A percentile compares a stretch with the other conserved stretches of the same genome.
Conservation (phyloP, 2,329 filamentous ascomycete genomes). For the Exophiala sp. region DNA sequence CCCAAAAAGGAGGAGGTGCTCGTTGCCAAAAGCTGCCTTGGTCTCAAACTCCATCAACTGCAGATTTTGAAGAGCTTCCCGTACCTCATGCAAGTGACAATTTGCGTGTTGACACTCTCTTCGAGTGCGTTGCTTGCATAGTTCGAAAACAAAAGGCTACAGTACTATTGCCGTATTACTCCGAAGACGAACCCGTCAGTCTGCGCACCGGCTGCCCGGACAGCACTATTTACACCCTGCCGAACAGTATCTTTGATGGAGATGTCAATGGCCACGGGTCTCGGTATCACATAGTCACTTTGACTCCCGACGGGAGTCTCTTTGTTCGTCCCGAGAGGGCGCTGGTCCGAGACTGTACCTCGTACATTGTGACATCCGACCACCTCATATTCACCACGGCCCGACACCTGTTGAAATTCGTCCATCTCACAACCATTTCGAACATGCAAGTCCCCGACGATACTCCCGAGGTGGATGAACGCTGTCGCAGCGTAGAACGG, state of each 20-base stretch:
- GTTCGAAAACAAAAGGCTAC: slow-evolving; percentile 8
- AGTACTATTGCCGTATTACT: background rate
- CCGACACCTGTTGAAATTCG: slow-evolving; percentile 89
- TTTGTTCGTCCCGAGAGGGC: slow-evolving; percentile 68
- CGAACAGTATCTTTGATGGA: background rate
- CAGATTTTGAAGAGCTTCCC: slow-evolving; percentile 5
- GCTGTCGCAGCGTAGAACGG: slow-evolving; percentile 87
- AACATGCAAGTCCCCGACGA: slow-evolving; percentile 68
- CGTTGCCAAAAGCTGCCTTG: slow-evolving; percentile 26
- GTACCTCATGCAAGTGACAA: slow-evolving; percentile 6
- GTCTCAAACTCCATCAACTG: background rate
- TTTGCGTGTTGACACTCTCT: slow-evolving; percentile 17
- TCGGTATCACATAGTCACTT: slow-evolving; percentile 46
- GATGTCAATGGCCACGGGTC: slow-evolving; percentile 7
- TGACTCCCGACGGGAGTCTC: slow-evolving; percentile 72
- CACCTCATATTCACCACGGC: slow-evolving; percentile 92
- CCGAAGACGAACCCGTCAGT: background rate
- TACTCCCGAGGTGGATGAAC: slow-evolving; percentile 85
- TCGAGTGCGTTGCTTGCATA: slow-evolving; percentile 12
- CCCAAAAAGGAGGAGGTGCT: slow-evolving; percentile 32
- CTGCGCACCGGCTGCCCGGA: slow-evolving; percentile 13
- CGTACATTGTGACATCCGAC: slow-evolving; percentile 73
- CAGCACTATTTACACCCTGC: slow-evolving; percentile 12
- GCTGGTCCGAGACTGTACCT: slow-evolving; percentile 84
- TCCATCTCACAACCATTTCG: slow-evolving; percentile 61